These are phyloP conservation scores for Escovopsis sp. DNA, from an alignment of 2,329 filamentous ascomycete genomes.

Conservation along the genomic window DNA sequence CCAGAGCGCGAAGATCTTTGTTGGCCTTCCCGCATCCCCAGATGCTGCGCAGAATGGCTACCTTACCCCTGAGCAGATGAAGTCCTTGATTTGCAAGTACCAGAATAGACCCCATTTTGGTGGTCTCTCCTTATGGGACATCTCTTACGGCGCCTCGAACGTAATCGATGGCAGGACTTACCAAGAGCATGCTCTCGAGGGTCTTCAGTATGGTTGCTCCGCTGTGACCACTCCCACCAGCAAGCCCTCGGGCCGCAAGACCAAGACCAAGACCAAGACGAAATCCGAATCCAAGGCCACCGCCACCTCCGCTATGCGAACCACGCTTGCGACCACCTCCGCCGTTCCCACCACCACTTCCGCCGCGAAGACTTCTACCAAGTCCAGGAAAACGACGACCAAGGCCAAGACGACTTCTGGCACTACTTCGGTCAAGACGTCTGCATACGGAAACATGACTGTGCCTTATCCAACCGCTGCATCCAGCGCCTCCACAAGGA, in stretches of 20 bases:
- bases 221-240: slow-evolving; percentile 13
- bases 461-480: not conserved
- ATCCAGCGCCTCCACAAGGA: not conserved
- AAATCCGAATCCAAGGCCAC: slow-evolving; percentile 3
- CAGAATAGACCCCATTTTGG: slow-evolving; percentile 25
- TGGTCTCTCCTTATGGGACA: slow-evolving; percentile 33
- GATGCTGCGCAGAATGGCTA: slow-evolving; percentile 19
- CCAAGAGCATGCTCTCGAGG: slow-evolving; percentile 22
- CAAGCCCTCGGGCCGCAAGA: slow-evolving; percentile 3
- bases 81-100: slow-evolving; percentile 25
- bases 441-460: not conserved
- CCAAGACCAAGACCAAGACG: slow-evolving; percentile 6
- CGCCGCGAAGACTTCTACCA: slow-evolving; percentile 2
- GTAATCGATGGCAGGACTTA: slow-evolving; percentile 20
- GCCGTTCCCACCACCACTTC: slow-evolving; percentile 4
- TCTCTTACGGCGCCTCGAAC: slow-evolving; percentile 20
- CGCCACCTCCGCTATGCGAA: slow-evolving; percentile 5
- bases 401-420: not conserved
- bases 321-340: slow-evolving; percentile 1
- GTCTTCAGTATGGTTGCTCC: slow-evolving; percentile 23
- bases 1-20: slow-evolving; percentile 28
- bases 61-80: slow-evolving; percentile 17
- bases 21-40: slow-evolving; percentile 25
- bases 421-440: not conserved
- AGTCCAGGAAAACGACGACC: slow-evolving; percentile 1